phyloP scores from a whole-genome alignment of 2,329 filamentous ascomycete genomes.

The Diaporthe sp. region DNA sequence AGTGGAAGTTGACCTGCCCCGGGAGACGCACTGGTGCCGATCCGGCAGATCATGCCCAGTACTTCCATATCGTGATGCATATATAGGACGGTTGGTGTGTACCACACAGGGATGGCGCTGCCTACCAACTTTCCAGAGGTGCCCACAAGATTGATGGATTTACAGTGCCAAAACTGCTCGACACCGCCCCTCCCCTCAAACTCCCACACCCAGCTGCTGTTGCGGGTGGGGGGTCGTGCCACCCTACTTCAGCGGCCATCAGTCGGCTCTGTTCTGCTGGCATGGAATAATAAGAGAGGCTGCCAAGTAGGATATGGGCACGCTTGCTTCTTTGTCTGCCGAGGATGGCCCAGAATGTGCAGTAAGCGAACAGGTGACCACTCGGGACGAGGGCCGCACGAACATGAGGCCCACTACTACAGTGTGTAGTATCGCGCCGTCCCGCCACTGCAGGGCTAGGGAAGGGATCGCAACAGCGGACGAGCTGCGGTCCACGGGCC shows the following conservation, averaged over 20 bases:
- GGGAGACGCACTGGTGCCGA: constrained; percentile 18
- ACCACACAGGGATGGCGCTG: constrained; percentile 22
- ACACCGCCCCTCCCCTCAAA: neutral
- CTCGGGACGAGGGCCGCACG: constrained; percentile 26
- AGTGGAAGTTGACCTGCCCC: constrained; percentile 11
- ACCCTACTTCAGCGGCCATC: constrained; percentile 1
- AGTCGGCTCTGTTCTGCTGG: constrained; percentile 8
- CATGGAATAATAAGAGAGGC: neutral
- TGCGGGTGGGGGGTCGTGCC: neutral
- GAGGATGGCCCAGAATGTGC: constrained; percentile 24
- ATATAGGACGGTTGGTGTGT: constrained; percentile 21
- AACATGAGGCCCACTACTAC: constrained; percentile 31
- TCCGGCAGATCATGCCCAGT: constrained; percentile 30
- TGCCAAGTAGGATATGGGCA: neutral
- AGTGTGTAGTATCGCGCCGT: constrained; percentile 31
- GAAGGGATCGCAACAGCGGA: constrained; percentile 27
- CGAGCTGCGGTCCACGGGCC: constrained; percentile 5
- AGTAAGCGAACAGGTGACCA: constrained; percentile 5
- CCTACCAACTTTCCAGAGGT: neutral
- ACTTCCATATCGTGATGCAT: constrained; percentile 14
- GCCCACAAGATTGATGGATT: constrained; percentile 4
- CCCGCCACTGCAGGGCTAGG: constrained; percentile 32
- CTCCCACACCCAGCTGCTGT: neutral
- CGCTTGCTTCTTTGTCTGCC: constrained; percentile 11
- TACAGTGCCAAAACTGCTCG: constrained; percentile 2